Evolutionary conservation across 1,284 basidiomycete genomes (phyloP).

Genomic region (Trichosporon sp.): DNA sequence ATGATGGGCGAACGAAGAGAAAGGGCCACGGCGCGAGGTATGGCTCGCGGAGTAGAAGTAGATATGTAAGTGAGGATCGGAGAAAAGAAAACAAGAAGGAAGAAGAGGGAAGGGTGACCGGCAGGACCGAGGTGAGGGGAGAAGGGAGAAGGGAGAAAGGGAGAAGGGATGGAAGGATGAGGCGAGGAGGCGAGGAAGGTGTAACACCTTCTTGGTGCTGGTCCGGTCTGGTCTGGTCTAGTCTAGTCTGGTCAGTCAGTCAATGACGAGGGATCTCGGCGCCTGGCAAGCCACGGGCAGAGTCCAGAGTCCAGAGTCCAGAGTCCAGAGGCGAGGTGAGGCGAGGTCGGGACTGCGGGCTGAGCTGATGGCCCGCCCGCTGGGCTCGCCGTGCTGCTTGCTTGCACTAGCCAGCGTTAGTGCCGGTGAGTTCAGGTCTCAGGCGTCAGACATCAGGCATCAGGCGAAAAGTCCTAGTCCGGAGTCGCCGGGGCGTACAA

Average conservation of each 20-base stretch:
- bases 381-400: background rate
- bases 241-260: background rate
- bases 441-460: too few species aligned
- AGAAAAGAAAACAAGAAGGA: background rate
- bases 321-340: background rate
- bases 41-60: background rate
- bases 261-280: background rate
- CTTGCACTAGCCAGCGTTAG: too few species aligned
- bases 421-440: background rate
- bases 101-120: background rate
- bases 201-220: background rate
- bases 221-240: too few species aligned
- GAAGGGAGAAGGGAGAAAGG: background rate
- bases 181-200: background rate
- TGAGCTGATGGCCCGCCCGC: too few species aligned
- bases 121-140: background rate
- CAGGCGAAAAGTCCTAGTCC: too few species aligned
- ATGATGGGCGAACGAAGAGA: background rate
- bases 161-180: background rate
- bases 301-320: too few species aligned
- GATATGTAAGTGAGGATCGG: background rate
- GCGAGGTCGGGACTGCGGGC: background rate
- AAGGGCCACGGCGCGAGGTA: background rate
- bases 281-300: background rate
- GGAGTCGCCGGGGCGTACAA: background rate